Percentiles rank a stretch among this genome's conserved stretches.
These are phyloP conservation scores for Arctium minus DNA, from an alignment of 129 eudicot species.

Conservation along the genomic window DNA sequence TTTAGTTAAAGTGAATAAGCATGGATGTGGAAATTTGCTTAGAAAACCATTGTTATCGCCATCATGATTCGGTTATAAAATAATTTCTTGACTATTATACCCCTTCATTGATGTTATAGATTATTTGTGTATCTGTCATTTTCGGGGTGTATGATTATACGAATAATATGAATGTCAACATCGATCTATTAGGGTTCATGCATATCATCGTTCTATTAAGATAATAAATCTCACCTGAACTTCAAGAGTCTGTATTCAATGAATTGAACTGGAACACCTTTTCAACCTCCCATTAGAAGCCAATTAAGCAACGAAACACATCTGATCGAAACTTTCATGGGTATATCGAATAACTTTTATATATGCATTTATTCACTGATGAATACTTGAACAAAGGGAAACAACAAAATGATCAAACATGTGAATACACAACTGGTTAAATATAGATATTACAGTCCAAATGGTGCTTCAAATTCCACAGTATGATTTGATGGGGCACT, in stretches of 20 bases:
- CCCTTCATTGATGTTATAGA: background rate
- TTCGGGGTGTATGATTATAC: background rate
- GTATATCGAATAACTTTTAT: background rate
- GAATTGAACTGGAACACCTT: no score
- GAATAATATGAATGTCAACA: background rate
- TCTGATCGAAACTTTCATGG: background rate
- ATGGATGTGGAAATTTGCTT: constrained; percentile 5
- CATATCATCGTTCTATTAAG: background rate
- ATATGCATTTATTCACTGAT: background rate
- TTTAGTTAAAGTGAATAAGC: constrained; percentile 7
- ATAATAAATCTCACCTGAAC: no score
- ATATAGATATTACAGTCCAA: background rate
- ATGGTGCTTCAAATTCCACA: constrained; percentile 41
- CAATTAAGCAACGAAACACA: no score
- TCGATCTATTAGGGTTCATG: background rate
- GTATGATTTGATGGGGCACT: constrained; percentile 43
- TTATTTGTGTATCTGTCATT: background rate
- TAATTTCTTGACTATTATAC: background rate
- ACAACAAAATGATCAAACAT: background rate
- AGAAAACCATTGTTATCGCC: background rate
- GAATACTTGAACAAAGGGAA: constrained; percentile 1
- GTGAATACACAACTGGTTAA: no score
- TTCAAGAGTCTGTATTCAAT: no score
- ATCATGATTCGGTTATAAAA: background rate
- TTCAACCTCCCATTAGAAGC: no score